Base-by-base conservation (phyloP, 192 early-diverging fungal genomes). In the Coemansia interrupta region DNA sequence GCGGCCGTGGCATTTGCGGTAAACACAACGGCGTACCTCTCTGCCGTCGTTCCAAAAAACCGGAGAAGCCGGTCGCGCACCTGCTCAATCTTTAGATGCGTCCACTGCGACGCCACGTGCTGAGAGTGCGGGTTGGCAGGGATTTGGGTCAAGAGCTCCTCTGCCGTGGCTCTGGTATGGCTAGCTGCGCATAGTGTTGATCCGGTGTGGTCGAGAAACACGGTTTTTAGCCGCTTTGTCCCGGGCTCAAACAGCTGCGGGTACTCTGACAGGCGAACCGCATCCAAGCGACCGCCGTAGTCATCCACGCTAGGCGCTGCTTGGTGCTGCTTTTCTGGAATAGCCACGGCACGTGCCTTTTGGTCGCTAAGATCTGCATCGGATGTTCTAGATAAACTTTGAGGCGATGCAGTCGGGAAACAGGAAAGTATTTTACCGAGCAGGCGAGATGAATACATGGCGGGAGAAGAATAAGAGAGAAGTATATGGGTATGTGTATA, bases 1-100 rank as follows among this genome's bases (percentile, higher is more conserved):
- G 87, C 89, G 7, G 82, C 87, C 0, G 90, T 91, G 8, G 91
- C 89, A 63, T 89, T 89, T 22, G 82, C 79, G 1, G 90, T 92
- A 53, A 94, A 92, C 7, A 94, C 75, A 8, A 89, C 84, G 2
- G 81, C 70, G 64, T 89, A 92, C 6, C 83, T 66, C 20, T 70
- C 65, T 11, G 78, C 75, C 10, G 77, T 73, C 0, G 84, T 83
- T 43, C 82, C 80, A 46, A 90, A 80, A 56, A 85, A 83, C 12
- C 48, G 59, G 5, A 87, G 70, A 22, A 89, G 60, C 11, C 82
- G 79, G 58, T 68, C 64, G 43, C 87, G 78, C 18, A 77, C 77
- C 20, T 73, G 64, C 15, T 85, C 80, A 0, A 87, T 75, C 66
- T 66, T 53, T 12, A 68, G 63, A 17, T 82, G 77, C 11, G 85